Conservation (phyloP, 306 rosid genomes). For the Spatholobus suberectus region DNA sequence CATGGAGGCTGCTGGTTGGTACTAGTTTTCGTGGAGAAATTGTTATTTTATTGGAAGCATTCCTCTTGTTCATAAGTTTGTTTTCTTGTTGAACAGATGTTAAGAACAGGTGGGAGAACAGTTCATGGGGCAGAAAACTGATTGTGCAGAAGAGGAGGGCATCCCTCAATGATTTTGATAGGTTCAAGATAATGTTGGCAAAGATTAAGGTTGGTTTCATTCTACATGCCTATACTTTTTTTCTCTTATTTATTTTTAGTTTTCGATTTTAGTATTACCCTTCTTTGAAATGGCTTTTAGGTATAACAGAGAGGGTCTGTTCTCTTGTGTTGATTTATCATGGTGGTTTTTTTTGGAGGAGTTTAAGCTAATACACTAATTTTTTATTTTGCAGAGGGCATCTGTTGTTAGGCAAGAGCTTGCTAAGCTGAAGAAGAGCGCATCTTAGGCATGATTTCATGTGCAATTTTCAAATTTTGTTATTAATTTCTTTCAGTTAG, state of each 20-base stretch:
- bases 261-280: neutral
- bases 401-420: conserved; percentile 77
- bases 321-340: neutral
- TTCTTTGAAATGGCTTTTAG: neutral
- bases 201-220: conserved; percentile 75
- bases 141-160: conserved; percentile 86
- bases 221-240: neutral
- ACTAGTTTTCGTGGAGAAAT: neutral
- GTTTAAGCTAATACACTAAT: neutral
- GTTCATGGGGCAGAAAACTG: conserved; percentile 92
- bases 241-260: neutral
- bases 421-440: conserved; percentile 66
- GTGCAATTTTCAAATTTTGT: conserved; percentile 47
- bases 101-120: conserved; percentile 85
- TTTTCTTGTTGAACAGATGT: conserved; percentile 54
- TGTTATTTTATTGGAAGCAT: neutral
- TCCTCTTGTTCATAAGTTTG: neutral
- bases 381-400: conserved; percentile 64
- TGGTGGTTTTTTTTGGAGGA: neutral
- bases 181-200: conserved; percentile 91
- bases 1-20: conserved; percentile 80
- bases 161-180: conserved; percentile 73
- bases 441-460: conserved; percentile 44
- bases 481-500: conserved; percentile 39
- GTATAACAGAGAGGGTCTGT: neutral